A percentile compares a stretch with the other conserved stretches of the same genome.
phyloP scores from a whole-genome alignment of 768 basidiomycete species.

The Boletus reticuloceps region DNA sequence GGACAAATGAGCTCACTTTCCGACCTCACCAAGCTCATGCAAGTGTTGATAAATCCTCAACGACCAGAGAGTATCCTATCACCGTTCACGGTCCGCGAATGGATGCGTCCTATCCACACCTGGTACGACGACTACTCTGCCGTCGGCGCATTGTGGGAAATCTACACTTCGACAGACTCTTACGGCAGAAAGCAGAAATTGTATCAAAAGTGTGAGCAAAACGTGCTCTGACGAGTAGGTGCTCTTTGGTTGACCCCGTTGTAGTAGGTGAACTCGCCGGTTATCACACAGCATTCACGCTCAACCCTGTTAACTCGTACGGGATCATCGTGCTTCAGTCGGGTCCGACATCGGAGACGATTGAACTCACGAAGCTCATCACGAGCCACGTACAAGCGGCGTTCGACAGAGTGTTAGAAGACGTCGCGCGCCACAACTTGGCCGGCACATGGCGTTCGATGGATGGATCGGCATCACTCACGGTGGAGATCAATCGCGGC shows the following conservation, averaged over 20 bases:
- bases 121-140: conserved; percentile 39
- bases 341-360: conserved; percentile 34
- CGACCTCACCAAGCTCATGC: conserved; percentile 44
- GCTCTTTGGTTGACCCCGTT: not conserved
- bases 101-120: conserved; percentile 39
- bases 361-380: conserved; percentile 32
- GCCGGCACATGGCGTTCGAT: conserved; percentile 35
- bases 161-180: conserved; percentile 29
- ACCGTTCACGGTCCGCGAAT: conserved; percentile 36
- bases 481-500: conserved; percentile 29
- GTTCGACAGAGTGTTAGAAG: conserved; percentile 32
- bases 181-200: conserved; percentile 37
- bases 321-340: conserved; percentile 42
- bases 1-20: conserved; percentile 51
- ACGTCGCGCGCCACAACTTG: conserved; percentile 26
- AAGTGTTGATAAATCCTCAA: conserved; percentile 43
- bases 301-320: conserved; percentile 40
- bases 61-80: conserved; percentile 35
- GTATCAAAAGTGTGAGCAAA: conserved; percentile 3
- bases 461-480: conserved; percentile 27
- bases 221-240: not conserved
- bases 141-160: conserved; percentile 46
- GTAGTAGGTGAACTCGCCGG: conserved; percentile 40
- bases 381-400: conserved; percentile 34
- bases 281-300: conserved; percentile 38